Evolutionary conservation across 148 eudicot genomes (phyloP), one percentile per base, ranked within the genome.

Genomic region (Fagopyrum esculentum): DNA sequence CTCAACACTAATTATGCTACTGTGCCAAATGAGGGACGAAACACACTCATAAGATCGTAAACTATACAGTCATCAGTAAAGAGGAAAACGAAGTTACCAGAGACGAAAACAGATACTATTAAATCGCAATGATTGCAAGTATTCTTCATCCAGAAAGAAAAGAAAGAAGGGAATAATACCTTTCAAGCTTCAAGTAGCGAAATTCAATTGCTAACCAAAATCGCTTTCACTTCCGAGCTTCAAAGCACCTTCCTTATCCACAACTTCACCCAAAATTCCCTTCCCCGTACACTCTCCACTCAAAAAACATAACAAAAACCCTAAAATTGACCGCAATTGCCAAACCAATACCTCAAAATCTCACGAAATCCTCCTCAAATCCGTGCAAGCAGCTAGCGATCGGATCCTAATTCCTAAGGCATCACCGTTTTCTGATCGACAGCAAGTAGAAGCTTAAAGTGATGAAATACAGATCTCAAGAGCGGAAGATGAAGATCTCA

Each of bases 111-210:
- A 17, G 71, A 40, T 13, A 40, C 47, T 40, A 66, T 61, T 61
- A 1, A 19, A 59, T 26, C 3, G 66, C 66, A 22, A 61, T 61
- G 30, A 61, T 61, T 61, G 68, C 35, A 15, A 61, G 68, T 35
- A 61, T 61, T 61, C 68, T 61, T 61, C 68, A 9, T 26, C 15
- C 3, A 61, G 30, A 29, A 29, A 29, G 29, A 61, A 29, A 13
- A 61, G 30, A 29, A 29, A 29, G 29, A 61, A 29, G 19, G 71
- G 71, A 66, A 35, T 35, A 1, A 35, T 66, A 66, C 71, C 71
- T 66, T 66, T 66, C 46, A 40, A 66, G 45, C 46, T 66, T 66
- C 71, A 66, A 66, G 71, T 66, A 66, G 17, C 71, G 45, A n/a
- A 66, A 66, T 66, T 66, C 71, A 17, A 66, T 17, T 66, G 17